phyloP scores from a whole-genome alignment of 2,329 filamentous ascomycete genomes.

The Nemania abortiva region DNA sequence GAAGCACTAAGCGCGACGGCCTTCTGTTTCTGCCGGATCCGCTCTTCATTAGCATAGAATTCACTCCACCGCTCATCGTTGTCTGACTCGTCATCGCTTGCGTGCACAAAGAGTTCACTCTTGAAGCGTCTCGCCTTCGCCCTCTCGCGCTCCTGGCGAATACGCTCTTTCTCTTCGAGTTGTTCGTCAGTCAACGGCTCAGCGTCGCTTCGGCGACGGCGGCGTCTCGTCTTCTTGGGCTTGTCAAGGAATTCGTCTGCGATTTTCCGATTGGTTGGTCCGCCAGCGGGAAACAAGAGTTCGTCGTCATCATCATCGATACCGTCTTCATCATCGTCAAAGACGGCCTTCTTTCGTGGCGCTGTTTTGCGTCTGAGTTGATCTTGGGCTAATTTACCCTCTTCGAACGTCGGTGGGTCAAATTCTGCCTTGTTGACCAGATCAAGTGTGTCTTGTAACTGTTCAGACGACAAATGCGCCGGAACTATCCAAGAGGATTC shows the following conservation, averaged over 20 bases:
- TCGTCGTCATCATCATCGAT: slow-evolving; percentile 66
- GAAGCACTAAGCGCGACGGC: slow-evolving; percentile 49
- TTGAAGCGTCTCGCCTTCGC: slow-evolving; percentile 86
- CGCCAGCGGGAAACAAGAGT: slow-evolving; percentile 76
- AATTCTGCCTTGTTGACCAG: slow-evolving; percentile 83
- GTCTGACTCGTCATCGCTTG: slow-evolving; percentile 91
- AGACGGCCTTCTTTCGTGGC: slow-evolving; percentile 68
- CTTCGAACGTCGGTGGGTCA: slow-evolving; percentile 80
- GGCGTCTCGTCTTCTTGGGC: slow-evolving; percentile 71
- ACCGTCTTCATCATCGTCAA: slow-evolving; percentile 78
- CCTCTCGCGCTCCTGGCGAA: slow-evolving; percentile 74
- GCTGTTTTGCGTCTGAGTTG: slow-evolving; percentile 80
- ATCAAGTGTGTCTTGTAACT: slow-evolving; percentile 76
- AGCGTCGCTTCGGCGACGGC: slow-evolving; percentile 62
- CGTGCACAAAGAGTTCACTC: slow-evolving; percentile 82
- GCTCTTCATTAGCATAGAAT: slow-evolving; percentile 83
- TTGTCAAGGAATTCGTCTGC: slow-evolving; percentile 65
- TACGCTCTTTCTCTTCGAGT: slow-evolving; percentile 72
- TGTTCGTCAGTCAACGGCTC: slow-evolving; percentile 70
- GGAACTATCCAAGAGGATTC: slow-evolving; percentile 86
- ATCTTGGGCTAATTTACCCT: slow-evolving; percentile 79
- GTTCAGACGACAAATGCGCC: slow-evolving; percentile 69
- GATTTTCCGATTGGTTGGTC: slow-evolving; percentile 68
- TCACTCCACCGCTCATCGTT: slow-evolving; percentile 69
- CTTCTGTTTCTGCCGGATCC: slow-evolving; percentile 67